phyloP scores from a whole-genome alignment of 306 rosid genomes.

The Sechiopsis laciniata region DNA sequence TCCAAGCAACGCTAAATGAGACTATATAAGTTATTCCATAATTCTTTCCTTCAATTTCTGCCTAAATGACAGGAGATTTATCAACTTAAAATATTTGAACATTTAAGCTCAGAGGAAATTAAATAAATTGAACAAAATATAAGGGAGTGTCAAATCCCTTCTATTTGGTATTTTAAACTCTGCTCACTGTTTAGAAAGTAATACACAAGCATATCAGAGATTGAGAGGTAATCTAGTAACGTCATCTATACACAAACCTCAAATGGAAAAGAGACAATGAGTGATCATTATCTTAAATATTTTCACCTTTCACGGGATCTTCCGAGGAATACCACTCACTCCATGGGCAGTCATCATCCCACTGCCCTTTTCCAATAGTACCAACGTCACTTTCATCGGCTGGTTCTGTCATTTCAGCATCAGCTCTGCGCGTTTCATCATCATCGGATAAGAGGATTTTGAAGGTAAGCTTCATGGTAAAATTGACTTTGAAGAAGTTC shows the following conservation, averaged over 20 bases:
- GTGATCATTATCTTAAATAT: conserved; percentile 5
- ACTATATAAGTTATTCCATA: conserved; percentile 12
- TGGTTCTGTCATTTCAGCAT: conserved; percentile 39
- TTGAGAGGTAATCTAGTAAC: conserved; percentile 12
- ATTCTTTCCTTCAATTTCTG: conserved; percentile 17
- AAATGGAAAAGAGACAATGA: conserved; percentile 2
- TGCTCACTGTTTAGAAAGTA: background rate
- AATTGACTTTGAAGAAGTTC: conserved; percentile 71
- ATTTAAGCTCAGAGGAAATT: background rate
- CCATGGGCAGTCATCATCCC: conserved; percentile 98
- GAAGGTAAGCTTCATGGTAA: conserved; percentile 88
- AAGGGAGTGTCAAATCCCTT: conserved; percentile 19
- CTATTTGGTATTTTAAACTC: conserved; percentile 1
- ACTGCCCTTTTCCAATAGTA: conserved; percentile 50
- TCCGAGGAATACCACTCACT: conserved; percentile 96
- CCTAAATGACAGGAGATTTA: conserved; percentile 8
- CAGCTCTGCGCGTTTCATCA: conserved; percentile 43
- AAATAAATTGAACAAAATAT: conserved; percentile 18
- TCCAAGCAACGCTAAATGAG: conserved; percentile 24
- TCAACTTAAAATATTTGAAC: conserved; percentile 7
- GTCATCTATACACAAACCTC: conserved; percentile 13
- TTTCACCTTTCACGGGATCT: conserved; percentile 85
- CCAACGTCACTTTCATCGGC: conserved; percentile 41
- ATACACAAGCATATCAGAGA: conserved; percentile 16
- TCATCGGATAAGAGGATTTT: conserved; percentile 71